A percentile compares a stretch with the other conserved stretches of the same genome.
phyloP scores from a whole-genome alignment of 2,329 filamentous ascomycete genomes.

The Aspergillus clavatus region DNA sequence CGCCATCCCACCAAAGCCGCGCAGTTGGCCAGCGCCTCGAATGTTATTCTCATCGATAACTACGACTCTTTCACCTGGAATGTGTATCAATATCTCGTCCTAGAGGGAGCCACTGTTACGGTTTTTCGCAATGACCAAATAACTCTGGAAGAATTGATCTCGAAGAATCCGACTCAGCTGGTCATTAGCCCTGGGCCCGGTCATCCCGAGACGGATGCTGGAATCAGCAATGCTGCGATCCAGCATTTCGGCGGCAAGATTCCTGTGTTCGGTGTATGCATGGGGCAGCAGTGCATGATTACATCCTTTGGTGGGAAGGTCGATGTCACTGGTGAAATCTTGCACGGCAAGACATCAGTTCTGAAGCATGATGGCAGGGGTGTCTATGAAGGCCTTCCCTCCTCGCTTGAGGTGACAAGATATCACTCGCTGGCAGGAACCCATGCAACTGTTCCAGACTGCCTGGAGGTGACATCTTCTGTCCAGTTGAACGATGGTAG shows the following conservation, averaged over 20 bases:
- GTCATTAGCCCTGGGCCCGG: conserved; percentile 94
- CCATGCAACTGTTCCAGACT: conserved; percentile 76
- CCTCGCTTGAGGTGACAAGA: conserved; percentile 80
- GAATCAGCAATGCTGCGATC: conserved; percentile 88
- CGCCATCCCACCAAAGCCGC: conserved; percentile 67
- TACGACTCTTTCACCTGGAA: conserved; percentile 99
- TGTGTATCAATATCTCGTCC: conserved; percentile 93
- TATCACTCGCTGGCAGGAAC: conserved; percentile 97
- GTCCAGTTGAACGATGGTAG: conserved; percentile 66
- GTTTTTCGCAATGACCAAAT: conserved; percentile 93
- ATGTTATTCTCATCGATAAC: conserved; percentile 95
- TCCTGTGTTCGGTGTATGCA: conserved; percentile 94
- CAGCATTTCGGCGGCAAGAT: conserved; percentile 89
- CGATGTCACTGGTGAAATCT: conserved; percentile 86
- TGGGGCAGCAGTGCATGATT: conserved; percentile 99
- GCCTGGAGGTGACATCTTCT: conserved; percentile 87
- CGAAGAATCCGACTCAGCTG: conserved; percentile 82
- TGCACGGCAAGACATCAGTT: conserved; percentile 94
- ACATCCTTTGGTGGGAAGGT: conserved; percentile 89
- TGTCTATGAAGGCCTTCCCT: conserved; percentile 76
- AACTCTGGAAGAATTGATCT: conserved; percentile 74
- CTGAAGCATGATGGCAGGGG: conserved; percentile 85
- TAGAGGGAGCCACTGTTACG: conserved; percentile 88
- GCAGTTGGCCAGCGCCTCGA: conserved; percentile 73
- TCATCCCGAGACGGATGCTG: conserved; percentile 85